Conservation (phyloP, 768 basidiomycete species). For the Pulveroboletus frians region DNA sequence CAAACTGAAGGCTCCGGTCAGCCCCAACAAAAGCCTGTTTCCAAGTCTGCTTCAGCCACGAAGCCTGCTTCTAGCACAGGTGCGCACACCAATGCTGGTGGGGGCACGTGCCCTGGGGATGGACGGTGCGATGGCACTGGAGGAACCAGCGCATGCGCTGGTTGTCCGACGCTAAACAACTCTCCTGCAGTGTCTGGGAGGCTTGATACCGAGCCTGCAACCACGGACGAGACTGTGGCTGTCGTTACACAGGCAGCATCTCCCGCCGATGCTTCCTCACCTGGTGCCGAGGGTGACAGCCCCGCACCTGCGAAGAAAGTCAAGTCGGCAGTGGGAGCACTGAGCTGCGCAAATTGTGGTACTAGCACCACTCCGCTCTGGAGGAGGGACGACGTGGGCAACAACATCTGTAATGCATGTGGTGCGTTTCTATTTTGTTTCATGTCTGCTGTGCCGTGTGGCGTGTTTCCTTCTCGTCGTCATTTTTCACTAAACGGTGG, state of each 20-base stretch:
- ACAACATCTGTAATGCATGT: conserved; percentile 93
- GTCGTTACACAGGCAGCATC: conserved; percentile 18
- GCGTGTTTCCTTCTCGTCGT: conserved; percentile 20
- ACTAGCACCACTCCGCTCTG: conserved; percentile 88
- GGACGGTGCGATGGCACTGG: conserved; percentile 97
- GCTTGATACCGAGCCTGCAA: conserved; percentile 34
- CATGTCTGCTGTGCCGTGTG: conserved; percentile 20
- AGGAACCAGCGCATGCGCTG: conserved; percentile 86
- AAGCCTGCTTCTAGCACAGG: conserved; percentile 29
- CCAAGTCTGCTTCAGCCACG: conserved; percentile 24
- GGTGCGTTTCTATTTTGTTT: conserved; percentile 50
- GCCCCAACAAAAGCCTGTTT: conserved; percentile 23
- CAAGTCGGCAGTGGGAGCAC: conserved; percentile 56
- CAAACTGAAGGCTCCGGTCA: conserved; percentile 24
- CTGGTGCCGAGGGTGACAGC: conserved; percentile 26
- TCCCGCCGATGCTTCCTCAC: conserved; percentile 34
- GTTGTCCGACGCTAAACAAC: conserved; percentile 97
- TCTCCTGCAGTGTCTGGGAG: conserved; percentile 45
- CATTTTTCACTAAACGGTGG: conserved; percentile 1
- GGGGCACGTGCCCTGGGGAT: conserved; percentile 95
- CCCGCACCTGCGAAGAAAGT: conserved; percentile 30
- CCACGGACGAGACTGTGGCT: conserved; percentile 19
- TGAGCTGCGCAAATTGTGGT: conserved; percentile 84
- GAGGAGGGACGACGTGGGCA: conserved; percentile 85
- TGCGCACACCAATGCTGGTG: conserved; percentile 28